Conservation (phyloP, 768 basidiomycete genomes). For the Lepiota venenata region DNA sequence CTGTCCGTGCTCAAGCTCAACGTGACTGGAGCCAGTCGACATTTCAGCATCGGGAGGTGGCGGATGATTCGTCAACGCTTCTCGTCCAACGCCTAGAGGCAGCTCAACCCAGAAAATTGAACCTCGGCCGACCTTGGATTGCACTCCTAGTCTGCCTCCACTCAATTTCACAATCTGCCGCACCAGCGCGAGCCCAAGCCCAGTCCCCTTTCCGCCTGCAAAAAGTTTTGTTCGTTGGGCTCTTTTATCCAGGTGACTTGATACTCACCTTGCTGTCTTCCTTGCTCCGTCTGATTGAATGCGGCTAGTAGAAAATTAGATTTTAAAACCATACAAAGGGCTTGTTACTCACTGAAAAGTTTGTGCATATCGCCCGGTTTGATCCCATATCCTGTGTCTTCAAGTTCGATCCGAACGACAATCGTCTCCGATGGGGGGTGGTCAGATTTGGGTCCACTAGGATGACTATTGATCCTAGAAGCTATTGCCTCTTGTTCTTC, state of each 20-base stretch:
- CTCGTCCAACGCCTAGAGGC: constrained; percentile 70
- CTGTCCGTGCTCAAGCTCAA: constrained; percentile 5
- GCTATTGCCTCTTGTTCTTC: constrained; percentile 24
- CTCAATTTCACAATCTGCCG: constrained; percentile 75
- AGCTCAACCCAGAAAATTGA: constrained; percentile 90
- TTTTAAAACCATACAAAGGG: background rate
- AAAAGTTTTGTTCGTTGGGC: constrained; percentile 11
- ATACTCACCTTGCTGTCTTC: constrained; percentile 55
- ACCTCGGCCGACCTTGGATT: constrained; percentile 60
- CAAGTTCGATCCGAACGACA: constrained; percentile 82
- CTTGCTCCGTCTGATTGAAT: constrained; percentile 78
- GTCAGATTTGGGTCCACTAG: constrained; percentile 5
- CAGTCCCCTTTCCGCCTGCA: constrained; percentile 65
- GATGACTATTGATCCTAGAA: background rate
- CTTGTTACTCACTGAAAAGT: constrained; percentile 55
- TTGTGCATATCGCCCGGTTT: constrained; percentile 61
- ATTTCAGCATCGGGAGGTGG: constrained; percentile 5
- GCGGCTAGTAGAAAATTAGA: constrained; percentile 40
- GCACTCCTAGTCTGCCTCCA: constrained; percentile 72
- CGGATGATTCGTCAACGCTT: constrained; percentile 30
- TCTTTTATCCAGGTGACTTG: no score
- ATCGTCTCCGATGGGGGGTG: constrained; percentile 51
- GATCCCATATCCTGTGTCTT: constrained; percentile 65
- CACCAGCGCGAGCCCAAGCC: constrained; percentile 73
- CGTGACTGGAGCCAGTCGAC: background rate